Conservation (phyloP, 2,329 filamentous ascomycete species). For the Pestalotiopsis sp. region DNA sequence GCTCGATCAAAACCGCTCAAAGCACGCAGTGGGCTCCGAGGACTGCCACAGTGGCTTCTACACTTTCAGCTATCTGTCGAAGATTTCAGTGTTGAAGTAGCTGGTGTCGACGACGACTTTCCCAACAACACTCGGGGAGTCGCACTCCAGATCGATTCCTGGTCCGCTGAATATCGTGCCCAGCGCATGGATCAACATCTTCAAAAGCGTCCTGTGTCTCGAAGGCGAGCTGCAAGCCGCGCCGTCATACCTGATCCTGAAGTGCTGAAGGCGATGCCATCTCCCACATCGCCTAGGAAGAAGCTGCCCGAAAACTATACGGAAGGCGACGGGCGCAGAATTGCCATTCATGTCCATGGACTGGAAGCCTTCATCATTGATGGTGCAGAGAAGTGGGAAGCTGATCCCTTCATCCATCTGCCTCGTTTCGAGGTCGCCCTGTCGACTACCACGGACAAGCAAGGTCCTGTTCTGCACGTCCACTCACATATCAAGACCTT, state of each 20-base stretch:
- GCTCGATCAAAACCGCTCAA: constrained; percentile 48
- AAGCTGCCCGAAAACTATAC: constrained; percentile 49
- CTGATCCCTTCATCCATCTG: constrained; percentile 82
- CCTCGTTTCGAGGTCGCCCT: constrained; percentile 87
- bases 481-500: constrained; percentile 81
- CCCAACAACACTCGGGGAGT: constrained; percentile 81
- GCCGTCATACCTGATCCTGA: constrained; percentile 73
- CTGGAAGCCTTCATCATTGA: constrained; percentile 92
- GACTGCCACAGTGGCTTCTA: constrained; percentile 80
- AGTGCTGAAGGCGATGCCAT: constrained; percentile 51
- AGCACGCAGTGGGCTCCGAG: constrained; percentile 73
- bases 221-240: constrained; percentile 76
- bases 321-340: constrained; percentile 75
- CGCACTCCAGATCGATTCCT: constrained; percentile 83
- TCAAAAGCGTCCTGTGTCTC: constrained; percentile 55
- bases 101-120: constrained; percentile 82
- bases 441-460: constrained; percentile 81
- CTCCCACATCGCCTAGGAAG: constrained; percentile 52
- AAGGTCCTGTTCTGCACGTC: constrained; percentile 86
- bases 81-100: constrained; percentile 88
- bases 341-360: constrained; percentile 79
- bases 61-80: constrained; percentile 84
- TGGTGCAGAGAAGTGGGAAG: constrained; percentile 79
- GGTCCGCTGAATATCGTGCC: constrained; percentile 86
- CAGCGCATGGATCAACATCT: constrained; percentile 68